These are phyloP conservation scores for Alectoria sarmentosa DNA, from an alignment of 495 filamentous ascomycete genomes.

Conservation along the genomic window DNA sequence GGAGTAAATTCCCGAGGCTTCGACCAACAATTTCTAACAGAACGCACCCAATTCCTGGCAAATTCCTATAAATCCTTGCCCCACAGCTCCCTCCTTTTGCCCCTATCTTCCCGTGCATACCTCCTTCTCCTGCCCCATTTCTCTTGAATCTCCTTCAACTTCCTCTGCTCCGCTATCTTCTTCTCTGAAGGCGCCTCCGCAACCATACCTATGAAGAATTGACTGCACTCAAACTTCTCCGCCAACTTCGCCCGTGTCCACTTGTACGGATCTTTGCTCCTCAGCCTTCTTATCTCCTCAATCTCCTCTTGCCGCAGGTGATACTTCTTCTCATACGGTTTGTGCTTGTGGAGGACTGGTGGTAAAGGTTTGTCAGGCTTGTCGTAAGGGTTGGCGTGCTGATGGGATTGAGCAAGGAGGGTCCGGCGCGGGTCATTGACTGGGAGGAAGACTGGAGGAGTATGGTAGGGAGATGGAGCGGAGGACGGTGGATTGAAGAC, in stretches of 20 bases:
- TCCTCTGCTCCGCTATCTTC: conserved; percentile 44
- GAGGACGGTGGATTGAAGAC: conserved; percentile 95
- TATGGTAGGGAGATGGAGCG: conserved; percentile 72
- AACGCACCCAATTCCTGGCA: neutral
- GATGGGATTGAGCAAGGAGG: conserved; percentile 38
- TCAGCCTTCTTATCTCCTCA: conserved; percentile 68
- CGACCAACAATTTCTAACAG: neutral
- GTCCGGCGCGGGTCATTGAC: conserved; percentile 62
- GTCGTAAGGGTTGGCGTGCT: conserved; percentile 25
- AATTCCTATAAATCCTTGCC: conserved; percentile 34
- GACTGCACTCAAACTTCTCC: conserved; percentile 67
- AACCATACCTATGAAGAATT: conserved; percentile 60
- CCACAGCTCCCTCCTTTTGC: conserved; percentile 57
- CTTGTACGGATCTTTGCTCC: conserved; percentile 54
- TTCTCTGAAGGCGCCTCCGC: conserved; percentile 43
- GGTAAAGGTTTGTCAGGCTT: conserved; percentile 39
- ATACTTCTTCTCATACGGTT: conserved; percentile 56
- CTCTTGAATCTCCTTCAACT: conserved; percentile 54
- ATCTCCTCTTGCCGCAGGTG: conserved; percentile 70
- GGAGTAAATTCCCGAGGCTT: neutral
- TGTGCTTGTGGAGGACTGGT: conserved; percentile 45
- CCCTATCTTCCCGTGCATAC: conserved; percentile 66
- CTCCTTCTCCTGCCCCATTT: conserved; percentile 67
- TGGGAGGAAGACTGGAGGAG: conserved; percentile 86
- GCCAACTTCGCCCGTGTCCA: conserved; percentile 70